Evolutionary conservation across 768 basidiomycete genomes (phyloP).

Genomic region (Suillus plorans): DNA sequence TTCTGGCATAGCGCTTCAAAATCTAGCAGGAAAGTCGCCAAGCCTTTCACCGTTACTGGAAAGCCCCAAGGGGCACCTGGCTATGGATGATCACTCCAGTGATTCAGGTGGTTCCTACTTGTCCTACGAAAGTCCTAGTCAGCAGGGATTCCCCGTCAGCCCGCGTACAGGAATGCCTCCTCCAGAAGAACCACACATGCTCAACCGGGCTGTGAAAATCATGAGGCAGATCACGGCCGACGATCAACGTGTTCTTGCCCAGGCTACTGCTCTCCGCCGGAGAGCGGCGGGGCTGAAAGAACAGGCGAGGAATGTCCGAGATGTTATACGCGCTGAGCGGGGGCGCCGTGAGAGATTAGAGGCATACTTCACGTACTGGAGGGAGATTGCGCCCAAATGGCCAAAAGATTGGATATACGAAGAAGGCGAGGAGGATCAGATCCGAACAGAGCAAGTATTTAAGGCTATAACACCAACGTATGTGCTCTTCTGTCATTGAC

Average conservation of each 20-base stretch:
- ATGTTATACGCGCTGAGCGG: constrained; percentile 21
- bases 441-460: background rate
- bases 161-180: constrained; percentile 23
- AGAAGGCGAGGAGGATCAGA: background rate
- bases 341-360: constrained; percentile 28
- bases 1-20: too few relatives aligned
- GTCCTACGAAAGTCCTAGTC: constrained; percentile 15
- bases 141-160: constrained; percentile 19
- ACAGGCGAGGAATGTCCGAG: constrained; percentile 22
- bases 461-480: background rate
- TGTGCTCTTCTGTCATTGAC: background rate
- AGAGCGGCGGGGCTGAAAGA: constrained; percentile 19
- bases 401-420: constrained; percentile 24
- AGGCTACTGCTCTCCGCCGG: constrained; percentile 12
- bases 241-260: constrained; percentile 16
- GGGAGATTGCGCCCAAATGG: constrained; percentile 23
- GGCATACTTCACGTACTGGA: constrained; percentile 27
- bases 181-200: constrained; percentile 14
- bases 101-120: constrained; percentile 24
- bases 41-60: background rate
- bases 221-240: constrained; percentile 24
- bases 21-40: background rate
- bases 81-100: constrained; percentile 10
- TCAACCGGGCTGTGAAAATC: constrained; percentile 24
- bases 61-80: background rate